Evolutionary conservation across 495 filamentous ascomycete species (phyloP).

Genomic region (Pyrenula massariospora): DNA sequence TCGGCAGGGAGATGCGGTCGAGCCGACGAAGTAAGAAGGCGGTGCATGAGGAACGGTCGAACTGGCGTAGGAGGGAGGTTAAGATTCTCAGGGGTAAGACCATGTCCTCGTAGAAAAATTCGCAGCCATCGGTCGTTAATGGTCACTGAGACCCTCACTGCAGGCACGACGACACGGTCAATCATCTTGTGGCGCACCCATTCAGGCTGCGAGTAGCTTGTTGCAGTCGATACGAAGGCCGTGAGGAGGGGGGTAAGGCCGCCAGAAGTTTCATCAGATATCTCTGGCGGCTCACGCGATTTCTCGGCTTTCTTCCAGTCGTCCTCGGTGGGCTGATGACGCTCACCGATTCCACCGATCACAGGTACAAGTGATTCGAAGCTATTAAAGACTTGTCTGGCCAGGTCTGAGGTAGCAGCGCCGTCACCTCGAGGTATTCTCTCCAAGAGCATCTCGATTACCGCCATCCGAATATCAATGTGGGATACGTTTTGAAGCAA

Average conservation of each 20-base stretch:
- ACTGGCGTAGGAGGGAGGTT: slow-evolving; percentile 11
- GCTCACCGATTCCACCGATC: slow-evolving; percentile 21
- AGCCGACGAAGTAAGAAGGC: slow-evolving; percentile 3
- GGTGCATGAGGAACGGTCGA: slow-evolving; percentile 1
- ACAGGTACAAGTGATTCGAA: slow-evolving; percentile 18
- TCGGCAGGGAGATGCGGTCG: slow-evolving; percentile 2
- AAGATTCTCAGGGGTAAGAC: slow-evolving; percentile 2
- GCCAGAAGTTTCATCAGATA: slow-evolving; percentile 3
- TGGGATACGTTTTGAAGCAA: slow-evolving; percentile 19
- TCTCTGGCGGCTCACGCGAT: slow-evolving; percentile 6
- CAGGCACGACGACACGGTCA: slow-evolving; percentile 6
- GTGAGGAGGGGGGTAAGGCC: slow-evolving; percentile 7
- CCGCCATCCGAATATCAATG: slow-evolving; percentile 19
- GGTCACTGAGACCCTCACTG: slow-evolving; percentile 7
- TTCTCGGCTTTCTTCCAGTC: slow-evolving; percentile 18
- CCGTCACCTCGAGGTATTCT: slow-evolving; percentile 6
- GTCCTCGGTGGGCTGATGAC: slow-evolving; percentile 8
- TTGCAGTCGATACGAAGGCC: background rate
- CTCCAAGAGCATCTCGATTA: slow-evolving; percentile 18
- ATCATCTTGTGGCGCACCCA: slow-evolving; percentile 4
- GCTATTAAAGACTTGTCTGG: slow-evolving; percentile 11
- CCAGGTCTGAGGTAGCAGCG: slow-evolving; percentile 1
- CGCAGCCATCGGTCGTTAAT: slow-evolving; percentile 15
- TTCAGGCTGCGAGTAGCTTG: background rate
- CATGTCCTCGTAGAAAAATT: slow-evolving; percentile 15